These are phyloP conservation scores for Syzygium aromaticum DNA, from an alignment of 345 rosid genomes.

Conservation along the genomic window DNA sequence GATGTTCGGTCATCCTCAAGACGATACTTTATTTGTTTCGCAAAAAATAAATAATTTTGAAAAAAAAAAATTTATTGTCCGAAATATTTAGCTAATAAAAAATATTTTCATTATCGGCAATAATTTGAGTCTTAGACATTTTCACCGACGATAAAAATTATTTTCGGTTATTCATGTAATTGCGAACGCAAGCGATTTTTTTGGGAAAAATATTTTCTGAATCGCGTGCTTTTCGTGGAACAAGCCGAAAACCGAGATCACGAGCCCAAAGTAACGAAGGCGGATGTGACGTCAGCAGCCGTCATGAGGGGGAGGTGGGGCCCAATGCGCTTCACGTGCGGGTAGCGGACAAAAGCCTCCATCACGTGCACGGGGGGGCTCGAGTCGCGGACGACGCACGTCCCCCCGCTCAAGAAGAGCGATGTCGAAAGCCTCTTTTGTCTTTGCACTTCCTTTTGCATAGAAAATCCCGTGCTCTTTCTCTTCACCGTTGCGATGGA, in stretches of 20 bases:
- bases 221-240: too few species aligned
- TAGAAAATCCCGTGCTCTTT: background rate
- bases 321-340: background rate
- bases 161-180: background rate
- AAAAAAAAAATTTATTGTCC: background rate
- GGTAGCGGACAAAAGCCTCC: background rate
- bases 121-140: rapidly evolving
- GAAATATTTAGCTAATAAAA: too few species aligned
- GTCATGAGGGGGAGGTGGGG: background rate
- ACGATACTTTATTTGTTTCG: too few species aligned
- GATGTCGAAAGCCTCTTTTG: background rate
- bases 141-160: rapidly evolving
- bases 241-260: too few species aligned
- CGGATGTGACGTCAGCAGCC: background rate
- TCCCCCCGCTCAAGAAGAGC: background rate
- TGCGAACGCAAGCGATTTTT: rapidly evolving
- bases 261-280: background rate
- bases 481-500: background rate
- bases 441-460: background rate
- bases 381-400: background rate
- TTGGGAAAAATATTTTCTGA: too few species aligned
- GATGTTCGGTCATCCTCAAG: rapidly evolving
- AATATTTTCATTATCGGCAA: too few species aligned
- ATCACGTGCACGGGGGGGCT: background rate
- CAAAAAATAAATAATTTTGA: background rate